Conservation (phyloP, 73 alveolate species). For the Paramecium octaurelia region DNA sequence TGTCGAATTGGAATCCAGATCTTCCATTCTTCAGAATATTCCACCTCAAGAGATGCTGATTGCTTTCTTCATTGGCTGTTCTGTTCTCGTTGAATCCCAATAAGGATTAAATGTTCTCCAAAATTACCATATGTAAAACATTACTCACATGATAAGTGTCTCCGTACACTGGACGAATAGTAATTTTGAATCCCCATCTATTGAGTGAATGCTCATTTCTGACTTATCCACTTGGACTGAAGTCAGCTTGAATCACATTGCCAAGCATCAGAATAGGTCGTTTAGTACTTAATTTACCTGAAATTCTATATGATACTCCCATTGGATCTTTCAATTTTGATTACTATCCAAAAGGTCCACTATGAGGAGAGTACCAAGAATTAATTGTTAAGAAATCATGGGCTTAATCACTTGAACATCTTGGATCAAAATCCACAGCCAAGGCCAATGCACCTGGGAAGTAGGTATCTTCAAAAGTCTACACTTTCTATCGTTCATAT, state of each 20-base stretch:
- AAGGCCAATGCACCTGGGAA: conserved; percentile 88
- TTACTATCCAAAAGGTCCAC: conserved; percentile 1
- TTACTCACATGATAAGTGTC: conserved; percentile 21
- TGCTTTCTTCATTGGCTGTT: neutral
- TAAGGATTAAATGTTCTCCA: conserved; percentile 15
- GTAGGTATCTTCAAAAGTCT: conserved; percentile 65
- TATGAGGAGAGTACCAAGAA: conserved; percentile 57
- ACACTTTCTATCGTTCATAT: conserved; percentile 79
- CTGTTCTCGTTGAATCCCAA: neutral
- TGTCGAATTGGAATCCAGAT: neutral
- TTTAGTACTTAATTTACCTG: conserved; percentile 70
- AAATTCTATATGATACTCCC: conserved; percentile 70
- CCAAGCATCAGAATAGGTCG: conserved; percentile 78
- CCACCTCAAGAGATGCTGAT: neutral
- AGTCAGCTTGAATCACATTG: conserved; percentile 71
- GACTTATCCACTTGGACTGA: conserved; percentile 73
- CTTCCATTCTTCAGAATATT: conserved; percentile 1
- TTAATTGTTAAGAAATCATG: conserved; percentile 65
- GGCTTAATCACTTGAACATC: conserved; percentile 76
- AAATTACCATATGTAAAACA: neutral
- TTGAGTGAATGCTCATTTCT: conserved; percentile 66
- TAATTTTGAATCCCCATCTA: conserved; percentile 83
- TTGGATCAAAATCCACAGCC: conserved; percentile 75
- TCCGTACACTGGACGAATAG: conserved; percentile 80
- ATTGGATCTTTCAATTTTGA: conserved; percentile 41